phyloP scores from a whole-genome alignment of 1,139 yeast species.

The Yamadazyma buinensis region DNA sequence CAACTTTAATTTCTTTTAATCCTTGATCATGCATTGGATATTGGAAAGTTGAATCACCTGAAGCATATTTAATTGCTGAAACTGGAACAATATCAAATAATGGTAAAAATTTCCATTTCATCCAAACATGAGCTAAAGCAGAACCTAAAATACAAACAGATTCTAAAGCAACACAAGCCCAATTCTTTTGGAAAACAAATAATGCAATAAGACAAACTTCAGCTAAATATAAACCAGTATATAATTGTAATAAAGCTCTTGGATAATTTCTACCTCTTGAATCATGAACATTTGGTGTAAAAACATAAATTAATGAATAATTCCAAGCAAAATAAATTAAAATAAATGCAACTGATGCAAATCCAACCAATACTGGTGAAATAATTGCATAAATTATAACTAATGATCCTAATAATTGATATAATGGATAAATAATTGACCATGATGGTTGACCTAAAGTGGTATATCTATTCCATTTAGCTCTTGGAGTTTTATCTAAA shows the following conservation, averaged over 20 bases:
- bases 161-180: slow-evolving; percentile 72
- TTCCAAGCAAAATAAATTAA: slow-evolving; percentile 59
- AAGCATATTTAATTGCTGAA: slow-evolving; percentile 59
- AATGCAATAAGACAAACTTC: slow-evolving; percentile 64
- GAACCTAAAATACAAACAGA: slow-evolving; percentile 50
- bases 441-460: slow-evolving; percentile 42
- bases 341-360: slow-evolving; percentile 41
- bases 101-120: slow-evolving; percentile 57
- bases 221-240: slow-evolving; percentile 63
- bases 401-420: slow-evolving; percentile 37
- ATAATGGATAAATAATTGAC: slow-evolving; percentile 38
- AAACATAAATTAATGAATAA: slow-evolving; percentile 53
- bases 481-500: slow-evolving; percentile 45
- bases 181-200: slow-evolving; percentile 65
- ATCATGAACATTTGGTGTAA: slow-evolving; percentile 50
- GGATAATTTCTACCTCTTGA: slow-evolving; percentile 67
- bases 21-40: slow-evolving; percentile 66
- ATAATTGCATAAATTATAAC: slow-evolving; percentile 39
- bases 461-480: slow-evolving; percentile 44
- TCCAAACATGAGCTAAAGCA: slow-evolving; percentile 51
- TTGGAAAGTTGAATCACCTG: slow-evolving; percentile 47
- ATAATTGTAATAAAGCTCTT: slow-evolving; percentile 60
- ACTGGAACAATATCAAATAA: slow-evolving; percentile 70
- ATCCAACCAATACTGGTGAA: slow-evolving; percentile 46
- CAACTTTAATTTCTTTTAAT: slow-evolving; percentile 47